phyloP scores from a whole-genome alignment of 306 rosid species.

The Vigna reflexopilosa region DNA sequence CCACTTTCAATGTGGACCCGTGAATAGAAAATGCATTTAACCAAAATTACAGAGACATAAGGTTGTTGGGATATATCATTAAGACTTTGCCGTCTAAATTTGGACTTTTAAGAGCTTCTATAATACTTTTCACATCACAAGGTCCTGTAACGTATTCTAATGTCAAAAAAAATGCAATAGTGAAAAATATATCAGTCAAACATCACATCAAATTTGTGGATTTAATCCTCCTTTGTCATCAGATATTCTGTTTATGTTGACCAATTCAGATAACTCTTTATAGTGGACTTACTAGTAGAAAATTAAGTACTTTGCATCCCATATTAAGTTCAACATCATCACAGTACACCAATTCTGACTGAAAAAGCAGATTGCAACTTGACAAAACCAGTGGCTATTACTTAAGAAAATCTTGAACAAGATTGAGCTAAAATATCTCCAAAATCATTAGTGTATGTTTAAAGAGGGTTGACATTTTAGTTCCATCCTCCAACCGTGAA shows the following conservation, averaged over 20 bases:
- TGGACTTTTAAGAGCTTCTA: not conserved
- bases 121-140: not conserved
- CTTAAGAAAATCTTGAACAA: not conserved
- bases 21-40: not conserved
- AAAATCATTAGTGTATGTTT: not conserved
- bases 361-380: not conserved
- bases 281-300: not conserved
- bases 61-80: not conserved
- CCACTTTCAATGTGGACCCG: not conserved
- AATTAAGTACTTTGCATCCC: not conserved
- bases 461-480: constrained; percentile 31
- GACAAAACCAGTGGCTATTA: not conserved
- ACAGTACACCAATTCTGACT: not conserved
- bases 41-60: not conserved
- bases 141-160: not conserved
- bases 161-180: not conserved
- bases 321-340: not conserved
- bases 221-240: not conserved
- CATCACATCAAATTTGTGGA: not conserved
- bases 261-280: not conserved
- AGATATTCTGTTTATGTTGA: not conserved
- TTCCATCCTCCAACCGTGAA: constrained; percentile 24
- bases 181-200: not conserved
- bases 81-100: not conserved
- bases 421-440: not conserved